phyloP scores from a whole-genome alignment of 2,329 filamentous ascomycete genomes.

The Venturia nashicola region DNA sequence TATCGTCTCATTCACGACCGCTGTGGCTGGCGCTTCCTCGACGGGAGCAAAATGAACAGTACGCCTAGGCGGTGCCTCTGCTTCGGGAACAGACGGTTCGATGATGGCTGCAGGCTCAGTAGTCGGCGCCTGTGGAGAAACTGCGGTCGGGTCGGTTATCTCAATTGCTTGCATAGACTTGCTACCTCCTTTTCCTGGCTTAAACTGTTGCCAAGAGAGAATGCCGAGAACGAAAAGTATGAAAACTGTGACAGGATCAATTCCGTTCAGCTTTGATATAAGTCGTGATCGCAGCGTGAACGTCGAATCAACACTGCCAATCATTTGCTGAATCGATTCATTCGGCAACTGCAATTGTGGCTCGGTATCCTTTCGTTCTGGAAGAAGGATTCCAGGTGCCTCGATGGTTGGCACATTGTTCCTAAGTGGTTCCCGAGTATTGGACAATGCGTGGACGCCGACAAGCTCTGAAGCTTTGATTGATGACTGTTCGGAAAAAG shows the following conservation, averaged over 20 bases:
- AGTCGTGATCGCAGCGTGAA: not conserved
- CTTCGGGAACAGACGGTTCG: not conserved
- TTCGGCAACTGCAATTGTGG: not conserved
- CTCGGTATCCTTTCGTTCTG: not conserved
- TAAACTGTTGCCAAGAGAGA: not conserved
- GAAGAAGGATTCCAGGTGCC: not conserved
- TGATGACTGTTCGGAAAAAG: slow-evolving; percentile 16
- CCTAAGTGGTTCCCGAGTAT: not conserved
- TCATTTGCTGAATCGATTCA: not conserved
- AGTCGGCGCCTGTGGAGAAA: not conserved
- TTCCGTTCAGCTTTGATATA: not conserved
- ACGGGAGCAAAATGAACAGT: slow-evolving; percentile 3
- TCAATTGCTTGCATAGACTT: not conserved
- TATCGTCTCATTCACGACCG: not conserved
- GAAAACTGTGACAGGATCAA: not conserved
- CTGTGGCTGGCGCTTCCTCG: not conserved
- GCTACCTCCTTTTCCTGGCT: not conserved
- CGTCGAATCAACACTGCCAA: not conserved
- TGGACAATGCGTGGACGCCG: slow-evolving; percentile 24
- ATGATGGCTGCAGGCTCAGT: not conserved
- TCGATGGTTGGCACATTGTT: slow-evolving; percentile 1
- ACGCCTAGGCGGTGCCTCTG: not conserved
- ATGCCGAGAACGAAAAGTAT: not conserved
- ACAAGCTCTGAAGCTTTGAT: slow-evolving; percentile 23
- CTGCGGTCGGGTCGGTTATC: not conserved